Evolutionary conservation across 148 eudicot genomes (phyloP).

Genomic region (Rhododendron ovatum): DNA sequence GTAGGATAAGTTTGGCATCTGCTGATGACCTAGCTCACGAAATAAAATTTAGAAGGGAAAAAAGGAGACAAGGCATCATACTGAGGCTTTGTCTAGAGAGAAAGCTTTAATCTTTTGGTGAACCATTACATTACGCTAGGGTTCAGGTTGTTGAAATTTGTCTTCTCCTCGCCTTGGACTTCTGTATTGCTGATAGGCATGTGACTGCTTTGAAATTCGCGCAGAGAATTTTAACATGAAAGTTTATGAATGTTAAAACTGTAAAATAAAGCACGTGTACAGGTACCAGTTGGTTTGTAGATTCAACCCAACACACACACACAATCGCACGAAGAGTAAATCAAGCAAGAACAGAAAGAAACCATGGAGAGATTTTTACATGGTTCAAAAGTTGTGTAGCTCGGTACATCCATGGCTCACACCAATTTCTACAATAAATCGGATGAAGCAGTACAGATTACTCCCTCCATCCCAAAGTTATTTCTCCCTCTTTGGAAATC

Average conservation of each 20-base stretch:
- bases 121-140: not conserved
- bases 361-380: too few relatives aligned
- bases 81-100: not conserved
- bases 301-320: not conserved
- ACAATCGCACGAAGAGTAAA: not conserved
- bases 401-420: too few relatives aligned
- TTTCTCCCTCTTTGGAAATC: too few relatives aligned
- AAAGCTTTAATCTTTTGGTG: not conserved
- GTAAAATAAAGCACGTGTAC: not conserved
- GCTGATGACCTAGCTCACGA: not conserved
- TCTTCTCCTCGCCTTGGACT: not conserved
- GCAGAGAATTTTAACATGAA: not conserved
- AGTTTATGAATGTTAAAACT: not conserved
- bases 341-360: not conserved
- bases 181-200: not conserved
- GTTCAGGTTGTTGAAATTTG: not conserved
- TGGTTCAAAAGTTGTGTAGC: too few relatives aligned
- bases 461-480: too few relatives aligned
- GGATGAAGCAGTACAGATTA: too few relatives aligned
- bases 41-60: not conserved
- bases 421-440: too few relatives aligned
- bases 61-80: not conserved
- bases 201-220: not conserved
- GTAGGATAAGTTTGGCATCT: not conserved
- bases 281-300: not conserved